phyloP scores from a whole-genome alignment of 495 filamentous ascomycete genomes.

The Aspergillus sparsus region DNA sequence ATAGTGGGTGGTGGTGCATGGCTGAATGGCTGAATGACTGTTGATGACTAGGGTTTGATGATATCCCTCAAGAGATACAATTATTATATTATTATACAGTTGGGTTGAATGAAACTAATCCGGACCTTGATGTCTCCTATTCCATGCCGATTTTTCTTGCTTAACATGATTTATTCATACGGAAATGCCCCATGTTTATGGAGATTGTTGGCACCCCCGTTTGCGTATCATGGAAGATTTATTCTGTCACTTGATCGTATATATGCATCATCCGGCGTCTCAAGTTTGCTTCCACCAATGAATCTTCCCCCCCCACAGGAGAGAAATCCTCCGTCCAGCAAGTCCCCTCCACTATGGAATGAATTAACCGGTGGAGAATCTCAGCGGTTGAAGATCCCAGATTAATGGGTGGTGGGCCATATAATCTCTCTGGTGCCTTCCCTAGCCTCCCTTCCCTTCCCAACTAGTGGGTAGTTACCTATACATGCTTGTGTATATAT shows the following conservation, averaged over 20 bases:
- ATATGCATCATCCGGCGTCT: conserved; percentile 6
- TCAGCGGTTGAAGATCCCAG: neutral
- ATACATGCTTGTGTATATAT: neutral
- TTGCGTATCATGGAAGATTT: neutral
- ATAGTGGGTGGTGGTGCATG: neutral
- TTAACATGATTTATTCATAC: neutral
- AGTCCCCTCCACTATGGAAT: neutral
- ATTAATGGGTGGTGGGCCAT: conserved; percentile 1
- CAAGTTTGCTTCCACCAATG: conserved; percentile 28
- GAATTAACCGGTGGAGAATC: neutral
- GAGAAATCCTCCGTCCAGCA: conserved; percentile 3
- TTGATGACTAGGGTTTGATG: conserved; percentile 7
- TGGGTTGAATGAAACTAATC: conserved; percentile 12
- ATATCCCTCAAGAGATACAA: conserved; percentile 1
- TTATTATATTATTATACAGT: conserved; percentile 10
- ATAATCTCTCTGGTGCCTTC: neutral
- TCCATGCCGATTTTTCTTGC: neutral
- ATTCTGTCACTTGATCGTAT: neutral
- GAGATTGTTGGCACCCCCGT: neutral
- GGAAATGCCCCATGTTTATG: neutral
- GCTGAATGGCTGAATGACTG: conserved; percentile 1
- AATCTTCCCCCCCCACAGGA: neutral
- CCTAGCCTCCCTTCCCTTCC: neutral
- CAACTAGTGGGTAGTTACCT: no score
- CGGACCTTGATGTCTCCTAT: neutral